A percentile compares a stretch with the other conserved stretches of the same genome.
phyloP scores from a whole-genome alignment of 1,284 basidiomycete species.

The Ceratobasidium sp. region DNA sequence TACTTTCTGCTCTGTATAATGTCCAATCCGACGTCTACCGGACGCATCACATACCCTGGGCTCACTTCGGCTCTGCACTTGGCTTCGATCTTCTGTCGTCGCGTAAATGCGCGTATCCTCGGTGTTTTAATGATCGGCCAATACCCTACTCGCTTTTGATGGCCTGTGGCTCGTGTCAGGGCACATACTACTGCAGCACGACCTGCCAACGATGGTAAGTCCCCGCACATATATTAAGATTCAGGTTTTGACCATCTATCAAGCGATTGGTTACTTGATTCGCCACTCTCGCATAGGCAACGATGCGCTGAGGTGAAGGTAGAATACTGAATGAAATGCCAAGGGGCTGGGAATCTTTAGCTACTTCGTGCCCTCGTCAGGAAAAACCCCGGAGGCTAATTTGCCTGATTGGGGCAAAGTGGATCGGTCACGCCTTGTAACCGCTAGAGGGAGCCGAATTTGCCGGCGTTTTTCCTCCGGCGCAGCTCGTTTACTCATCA shows the following conservation, averaged over 20 bases:
- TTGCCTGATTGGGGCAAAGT: no score
- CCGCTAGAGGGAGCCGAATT: no score
- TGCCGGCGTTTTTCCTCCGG: no score
- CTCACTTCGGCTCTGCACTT: neutral
- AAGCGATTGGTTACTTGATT: neutral
- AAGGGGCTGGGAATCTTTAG: no score
- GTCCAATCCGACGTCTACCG: neutral
- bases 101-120: conserved; percentile 3
- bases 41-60: neutral
- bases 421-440: no score
- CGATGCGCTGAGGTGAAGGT: neutral
- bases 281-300: neutral
- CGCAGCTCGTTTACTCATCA: no score
- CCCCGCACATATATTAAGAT: neutral
- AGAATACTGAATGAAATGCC: neutral
- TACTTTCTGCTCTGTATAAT: neutral
- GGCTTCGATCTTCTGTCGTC: neutral
- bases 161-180: neutral
- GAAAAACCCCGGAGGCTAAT: no score
- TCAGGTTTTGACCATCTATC: neutral
- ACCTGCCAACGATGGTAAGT: neutral
- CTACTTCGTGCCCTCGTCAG: no score
- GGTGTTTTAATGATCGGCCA: neutral
- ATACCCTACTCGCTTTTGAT: neutral
- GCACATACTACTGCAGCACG: neutral